Percentiles rank a stretch among this genome's conserved stretches.
phyloP scores from a whole-genome alignment of 139 green algal genomes.

The Micromonas commoda region DNA sequence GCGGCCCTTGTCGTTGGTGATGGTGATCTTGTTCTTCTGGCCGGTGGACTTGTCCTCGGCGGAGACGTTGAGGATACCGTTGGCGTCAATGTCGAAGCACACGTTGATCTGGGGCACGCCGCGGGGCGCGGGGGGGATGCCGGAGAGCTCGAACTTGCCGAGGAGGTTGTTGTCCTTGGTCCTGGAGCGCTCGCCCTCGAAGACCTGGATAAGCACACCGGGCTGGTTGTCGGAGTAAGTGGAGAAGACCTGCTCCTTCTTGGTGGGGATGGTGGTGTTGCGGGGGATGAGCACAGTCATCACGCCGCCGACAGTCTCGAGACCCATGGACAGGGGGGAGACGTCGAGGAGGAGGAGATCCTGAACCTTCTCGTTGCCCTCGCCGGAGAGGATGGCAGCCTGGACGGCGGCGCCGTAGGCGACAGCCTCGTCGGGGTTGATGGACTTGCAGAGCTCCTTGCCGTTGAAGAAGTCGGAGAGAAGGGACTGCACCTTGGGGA shows the following conservation, averaged over 20 bases:
- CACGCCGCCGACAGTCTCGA: conserved; percentile 90
- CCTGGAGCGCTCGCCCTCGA: conserved; percentile 82
- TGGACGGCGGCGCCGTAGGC: conserved; percentile 94
- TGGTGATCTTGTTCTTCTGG: conserved; percentile 98
- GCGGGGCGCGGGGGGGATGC: conserved; percentile 92
- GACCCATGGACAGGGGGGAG: conserved; percentile 84
- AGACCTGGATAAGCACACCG: conserved; percentile 92
- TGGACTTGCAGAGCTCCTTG: conserved; percentile 98
- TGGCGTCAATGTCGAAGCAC: conserved; percentile 97
- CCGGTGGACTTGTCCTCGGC: conserved; percentile 95
- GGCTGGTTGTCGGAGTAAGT: conserved; percentile 99
- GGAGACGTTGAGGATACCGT: conserved; percentile 96
- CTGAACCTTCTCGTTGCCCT: conserved; percentile 90
- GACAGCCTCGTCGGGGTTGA: conserved; percentile 99
- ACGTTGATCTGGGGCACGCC: conserved; percentile 97
- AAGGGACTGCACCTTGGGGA: conserved; percentile 96
- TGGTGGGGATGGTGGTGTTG: conserved; percentile 98
- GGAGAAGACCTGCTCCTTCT: conserved; percentile 99
- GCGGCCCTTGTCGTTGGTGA: conserved; percentile 98
- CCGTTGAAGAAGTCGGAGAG: conserved; percentile 98
- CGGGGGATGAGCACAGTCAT: conserved; percentile 90
- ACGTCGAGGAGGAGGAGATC: conserved; percentile 98
- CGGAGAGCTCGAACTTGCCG: conserved; percentile 96
- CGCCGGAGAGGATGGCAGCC: conserved; percentile 90
- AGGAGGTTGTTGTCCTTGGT: conserved; percentile 96